Evolutionary conservation across 2,329 filamentous ascomycete genomes (phyloP).

Genomic region (Penicillium corylophilum): DNA sequence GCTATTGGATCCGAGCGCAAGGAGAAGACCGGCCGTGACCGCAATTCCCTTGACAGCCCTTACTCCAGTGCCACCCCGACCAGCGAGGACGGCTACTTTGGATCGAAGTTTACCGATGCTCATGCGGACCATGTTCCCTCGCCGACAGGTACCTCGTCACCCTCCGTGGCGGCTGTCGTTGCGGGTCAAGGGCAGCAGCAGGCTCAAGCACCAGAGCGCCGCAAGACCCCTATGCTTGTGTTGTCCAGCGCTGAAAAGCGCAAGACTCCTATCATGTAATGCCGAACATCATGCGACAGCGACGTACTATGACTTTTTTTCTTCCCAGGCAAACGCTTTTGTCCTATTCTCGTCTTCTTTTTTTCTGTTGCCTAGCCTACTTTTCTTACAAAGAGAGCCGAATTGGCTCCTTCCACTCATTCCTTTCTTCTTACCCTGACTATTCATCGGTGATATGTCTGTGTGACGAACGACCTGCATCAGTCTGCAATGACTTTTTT

Average conservation of each 20-base stretch:
- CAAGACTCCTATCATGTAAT: conserved; percentile 66
- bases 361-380: conserved; percentile 8
- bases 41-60: conserved; percentile 52
- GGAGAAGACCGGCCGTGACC: conserved; percentile 61
- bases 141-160: conserved; percentile 29
- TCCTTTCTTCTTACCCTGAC: conserved; percentile 13
- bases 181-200: conserved; percentile 57
- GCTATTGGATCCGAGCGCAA: conserved; percentile 88
- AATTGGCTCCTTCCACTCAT: conserved; percentile 7
- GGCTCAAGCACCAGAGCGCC: conserved; percentile 59
- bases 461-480: conserved; percentile 23
- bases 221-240: conserved; percentile 82
- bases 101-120: conserved; percentile 56
- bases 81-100: conserved; percentile 59
- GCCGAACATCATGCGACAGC: conserved; percentile 37
- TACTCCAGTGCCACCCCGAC: conserved; percentile 64
- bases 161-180: conserved; percentile 42
- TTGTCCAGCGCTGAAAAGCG: conserved; percentile 88
- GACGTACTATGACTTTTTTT: conserved; percentile 34
- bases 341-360: conserved; percentile 8
- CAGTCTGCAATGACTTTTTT: conserved; percentile 24
- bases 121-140: conserved; percentile 39
- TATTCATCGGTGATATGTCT: conserved; percentile 4
- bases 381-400: conserved; percentile 1
- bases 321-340: conserved; percentile 9